Conservation (phyloP, 2,329 filamentous ascomycete species). For the Chaetoscypha palmicola region DNA sequence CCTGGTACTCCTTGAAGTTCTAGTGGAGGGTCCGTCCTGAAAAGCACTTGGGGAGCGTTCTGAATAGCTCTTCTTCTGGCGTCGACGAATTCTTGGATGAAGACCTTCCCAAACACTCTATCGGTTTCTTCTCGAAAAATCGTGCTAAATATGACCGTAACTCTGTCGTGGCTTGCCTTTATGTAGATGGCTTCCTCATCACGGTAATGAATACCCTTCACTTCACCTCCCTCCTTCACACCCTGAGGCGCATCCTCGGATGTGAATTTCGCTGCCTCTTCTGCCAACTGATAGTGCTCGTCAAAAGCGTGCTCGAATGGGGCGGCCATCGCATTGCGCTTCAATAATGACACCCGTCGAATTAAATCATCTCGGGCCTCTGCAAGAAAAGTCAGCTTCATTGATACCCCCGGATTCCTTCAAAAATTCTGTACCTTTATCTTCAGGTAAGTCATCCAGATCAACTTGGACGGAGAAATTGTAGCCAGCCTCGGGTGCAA, state of each 20-base stretch:
- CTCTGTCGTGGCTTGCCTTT: conserved; percentile 93
- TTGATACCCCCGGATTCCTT: not conserved
- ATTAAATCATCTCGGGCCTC: conserved; percentile 84
- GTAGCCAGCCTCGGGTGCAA: conserved; percentile 80
- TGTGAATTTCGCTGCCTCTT: conserved; percentile 86
- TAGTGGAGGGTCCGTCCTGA: conserved; percentile 87
- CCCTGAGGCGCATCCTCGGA: conserved; percentile 91
- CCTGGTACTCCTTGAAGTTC: conserved; percentile 84
- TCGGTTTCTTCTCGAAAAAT: conserved; percentile 98
- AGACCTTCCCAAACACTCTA: conserved; percentile 94
- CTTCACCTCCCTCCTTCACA: conserved; percentile 77
- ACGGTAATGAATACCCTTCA: conserved; percentile 96
- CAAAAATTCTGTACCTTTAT: conserved; percentile 51
- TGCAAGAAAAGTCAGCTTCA: conserved; percentile 9
- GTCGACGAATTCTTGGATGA: conserved; percentile 98
- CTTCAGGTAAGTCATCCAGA: conserved; percentile 74
- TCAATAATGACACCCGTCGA: conserved; percentile 79
- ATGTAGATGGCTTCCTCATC: conserved; percentile 99
- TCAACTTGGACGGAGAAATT: conserved; percentile 94
- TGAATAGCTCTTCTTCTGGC: conserved; percentile 90
- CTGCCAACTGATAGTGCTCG: conserved; percentile 78
- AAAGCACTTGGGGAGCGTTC: conserved; percentile 95
- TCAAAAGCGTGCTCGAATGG: conserved; percentile 97
- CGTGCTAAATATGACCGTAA: conserved; percentile 98
- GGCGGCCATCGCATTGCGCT: conserved; percentile 97